Evolutionary conservation across 2,329 filamentous ascomycete genomes (phyloP), one percentile per base, ranked within the genome.

Genomic region (Cladosporium cucumerinum): DNA sequence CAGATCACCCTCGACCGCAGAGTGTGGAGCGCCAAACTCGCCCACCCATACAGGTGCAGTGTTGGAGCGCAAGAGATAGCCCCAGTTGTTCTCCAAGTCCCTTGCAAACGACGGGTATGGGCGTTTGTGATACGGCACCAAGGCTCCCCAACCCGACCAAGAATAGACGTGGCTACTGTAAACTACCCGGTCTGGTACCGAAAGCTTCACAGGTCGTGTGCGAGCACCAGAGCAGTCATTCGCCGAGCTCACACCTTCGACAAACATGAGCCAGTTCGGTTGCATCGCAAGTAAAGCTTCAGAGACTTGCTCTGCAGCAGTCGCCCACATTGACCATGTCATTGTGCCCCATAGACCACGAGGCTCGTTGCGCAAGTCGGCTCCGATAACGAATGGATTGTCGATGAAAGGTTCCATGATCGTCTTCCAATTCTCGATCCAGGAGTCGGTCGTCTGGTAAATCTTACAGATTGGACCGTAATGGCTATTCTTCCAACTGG

Each of bases 81-180:
- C 87, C 88, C 88, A 90, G 74, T 89, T 89, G 67, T 81, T 74
- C 28, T 82, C 80, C 87, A 90, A 89, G 60, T 86, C 81, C 62
- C 80, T 74, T 28, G 82, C 84, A 71, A 90, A 90, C n/a, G 85
- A 86, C 12, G 80, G 77, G 73, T 89, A 90, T 32, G 78, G 78
- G 6, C 87, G 83, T 74, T 84, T 84, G 10, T 84, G 80, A 73
- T 87, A 90, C 5, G 86, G 83, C 2, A 86, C 83, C 3, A 65
- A 23, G 21, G 57, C 25, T 43, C 87, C 87, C 88, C 88, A 90
- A 63, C 88, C 88, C 18, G 86, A 89, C 88, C 88, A 90, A 34
- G 82, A 80, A 73, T 90, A 90, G 25, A 89, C 87, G 74, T 90
- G 88, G 2, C 86, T 83, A 66, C 86, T 88, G 78, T 90, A 90